Conservation (phyloP, 176 grass and related monocot genomes). For the Avena eriantha region DNA sequence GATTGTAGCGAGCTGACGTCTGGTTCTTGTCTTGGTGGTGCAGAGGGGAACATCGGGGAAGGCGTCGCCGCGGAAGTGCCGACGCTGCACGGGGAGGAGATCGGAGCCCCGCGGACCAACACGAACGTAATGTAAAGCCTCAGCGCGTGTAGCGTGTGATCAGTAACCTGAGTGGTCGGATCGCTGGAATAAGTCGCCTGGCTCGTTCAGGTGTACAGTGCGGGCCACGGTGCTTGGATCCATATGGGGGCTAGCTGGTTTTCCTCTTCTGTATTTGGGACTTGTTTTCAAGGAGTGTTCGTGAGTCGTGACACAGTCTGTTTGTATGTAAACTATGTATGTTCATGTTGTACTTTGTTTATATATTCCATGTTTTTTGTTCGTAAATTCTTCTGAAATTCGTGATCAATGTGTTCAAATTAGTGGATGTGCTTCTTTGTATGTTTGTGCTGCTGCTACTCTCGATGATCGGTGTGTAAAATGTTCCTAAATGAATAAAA, state of each 20-base stretch:
- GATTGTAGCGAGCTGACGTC: background rate
- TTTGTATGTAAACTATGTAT: background rate
- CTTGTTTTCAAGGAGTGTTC: background rate
- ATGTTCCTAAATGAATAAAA: too few species aligned
- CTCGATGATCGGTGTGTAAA: too few species aligned
- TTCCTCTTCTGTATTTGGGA: background rate
- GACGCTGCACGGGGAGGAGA: conserved; percentile 31
- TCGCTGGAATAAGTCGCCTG: conserved; percentile 15
- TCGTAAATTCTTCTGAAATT: background rate
- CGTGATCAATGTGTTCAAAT: background rate
- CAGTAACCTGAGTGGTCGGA: background rate
- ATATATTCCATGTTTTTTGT: background rate
- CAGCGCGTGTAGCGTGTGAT: background rate
- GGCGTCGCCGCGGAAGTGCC: conserved; percentile 12
- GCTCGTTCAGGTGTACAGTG: background rate
- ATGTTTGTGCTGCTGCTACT: background rate
- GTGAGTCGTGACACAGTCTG: background rate
- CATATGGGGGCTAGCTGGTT: background rate
- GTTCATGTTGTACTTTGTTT: conserved; percentile 8
- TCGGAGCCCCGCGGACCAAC: background rate
- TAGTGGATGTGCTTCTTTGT: background rate
- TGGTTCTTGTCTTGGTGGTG: background rate
- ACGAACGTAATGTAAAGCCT: conserved; percentile 12
- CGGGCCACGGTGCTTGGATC: background rate
- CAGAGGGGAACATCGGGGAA: conserved; percentile 28